Evolutionary conservation across 75 land plant species (phyloP).

Genomic region (Adiantum capillusveneris): DNA sequence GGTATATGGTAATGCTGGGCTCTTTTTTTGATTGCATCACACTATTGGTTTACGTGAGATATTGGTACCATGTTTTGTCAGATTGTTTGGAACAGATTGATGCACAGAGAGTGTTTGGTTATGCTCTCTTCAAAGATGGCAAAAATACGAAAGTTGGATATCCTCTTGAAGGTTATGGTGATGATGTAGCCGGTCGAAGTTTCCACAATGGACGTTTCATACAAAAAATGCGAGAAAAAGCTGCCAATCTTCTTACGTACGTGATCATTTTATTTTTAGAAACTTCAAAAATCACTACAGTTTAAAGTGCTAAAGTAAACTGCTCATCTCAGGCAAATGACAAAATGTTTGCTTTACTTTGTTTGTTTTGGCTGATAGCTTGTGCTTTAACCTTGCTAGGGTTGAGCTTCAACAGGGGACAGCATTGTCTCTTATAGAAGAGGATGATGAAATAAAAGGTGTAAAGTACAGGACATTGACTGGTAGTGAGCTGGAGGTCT

Average conservation of each 20-base stretch:
- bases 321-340: too few relatives aligned
- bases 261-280: too few relatives aligned
- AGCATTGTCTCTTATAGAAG: conserved; percentile 65
- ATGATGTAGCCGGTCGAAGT: conserved; percentile 84
- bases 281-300: too few relatives aligned
- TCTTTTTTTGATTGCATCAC: too few relatives aligned
- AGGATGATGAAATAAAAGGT: conserved; percentile 67
- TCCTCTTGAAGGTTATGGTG: conserved; percentile 65
- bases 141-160: conserved; percentile 63
- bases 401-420: conserved; percentile 81
- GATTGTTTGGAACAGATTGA: conserved; percentile 90
- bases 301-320: too few relatives aligned
- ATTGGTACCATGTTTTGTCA: too few relatives aligned
- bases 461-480: conserved; percentile 50
- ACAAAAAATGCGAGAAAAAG: too few relatives aligned
- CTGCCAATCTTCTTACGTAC: conserved; percentile 67
- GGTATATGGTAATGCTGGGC: too few relatives aligned
- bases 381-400: too few relatives aligned
- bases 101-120: conserved; percentile 78
- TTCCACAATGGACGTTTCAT: conserved; percentile 95
- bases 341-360: conserved; percentile 3
- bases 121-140: conserved; percentile 90
- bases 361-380: too few relatives aligned
- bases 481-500: conserved; percentile 52
- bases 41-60: too few relatives aligned